Percentiles rank a stretch among this genome's conserved stretches.
phyloP scores from a whole-genome alignment of 2,329 filamentous ascomycete species.

The Ciborinia camelliae region DNA sequence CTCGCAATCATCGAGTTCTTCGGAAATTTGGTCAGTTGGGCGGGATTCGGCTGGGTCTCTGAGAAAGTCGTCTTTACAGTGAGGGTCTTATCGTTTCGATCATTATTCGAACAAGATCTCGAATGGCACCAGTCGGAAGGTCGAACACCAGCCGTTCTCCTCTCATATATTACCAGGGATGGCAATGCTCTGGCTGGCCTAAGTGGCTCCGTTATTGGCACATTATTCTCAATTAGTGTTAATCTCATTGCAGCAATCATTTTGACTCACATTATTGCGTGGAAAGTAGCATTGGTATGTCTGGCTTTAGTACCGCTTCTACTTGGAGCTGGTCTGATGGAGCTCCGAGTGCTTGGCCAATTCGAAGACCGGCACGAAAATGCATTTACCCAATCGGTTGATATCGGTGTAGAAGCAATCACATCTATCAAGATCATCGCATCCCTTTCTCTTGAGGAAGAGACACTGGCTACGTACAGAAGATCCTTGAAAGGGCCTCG shows the following conservation, averaged over 20 bases:
- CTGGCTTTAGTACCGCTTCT: conserved; percentile 51
- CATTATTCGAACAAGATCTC: conserved; percentile 61
- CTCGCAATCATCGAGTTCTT: conserved; percentile 56
- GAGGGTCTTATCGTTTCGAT: conserved; percentile 50
- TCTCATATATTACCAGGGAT: conserved; percentile 68
- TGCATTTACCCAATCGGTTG: conserved; percentile 61
- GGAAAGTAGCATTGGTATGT: conserved; percentile 64
- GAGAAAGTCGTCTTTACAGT: conserved; percentile 64
- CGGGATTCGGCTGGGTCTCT: conserved; percentile 51
- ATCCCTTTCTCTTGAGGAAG: conserved; percentile 52
- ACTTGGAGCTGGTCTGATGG: conserved; percentile 51
- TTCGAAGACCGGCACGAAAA: conserved; percentile 62
- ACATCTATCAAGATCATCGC: conserved; percentile 62
- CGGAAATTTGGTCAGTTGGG: conserved; percentile 58
- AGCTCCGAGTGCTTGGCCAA: conserved; percentile 58
- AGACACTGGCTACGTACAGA: conserved; percentile 53
- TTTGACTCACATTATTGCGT: conserved; percentile 66
- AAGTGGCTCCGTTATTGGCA: conserved; percentile 67
- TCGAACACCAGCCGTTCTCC: conserved; percentile 57
- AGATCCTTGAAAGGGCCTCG: conserved; percentile 51
- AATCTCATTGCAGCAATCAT: conserved; percentile 67
- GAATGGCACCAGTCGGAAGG: conserved; percentile 69
- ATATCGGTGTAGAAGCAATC: conserved; percentile 58
- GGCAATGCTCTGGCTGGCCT: conserved; percentile 63
- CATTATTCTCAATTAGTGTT: conserved; percentile 62